Evolutionary conservation across 129 eudicot genomes (phyloP), one percentile per base, ranked within the genome.

Genomic region (Calendula officinalis): DNA sequence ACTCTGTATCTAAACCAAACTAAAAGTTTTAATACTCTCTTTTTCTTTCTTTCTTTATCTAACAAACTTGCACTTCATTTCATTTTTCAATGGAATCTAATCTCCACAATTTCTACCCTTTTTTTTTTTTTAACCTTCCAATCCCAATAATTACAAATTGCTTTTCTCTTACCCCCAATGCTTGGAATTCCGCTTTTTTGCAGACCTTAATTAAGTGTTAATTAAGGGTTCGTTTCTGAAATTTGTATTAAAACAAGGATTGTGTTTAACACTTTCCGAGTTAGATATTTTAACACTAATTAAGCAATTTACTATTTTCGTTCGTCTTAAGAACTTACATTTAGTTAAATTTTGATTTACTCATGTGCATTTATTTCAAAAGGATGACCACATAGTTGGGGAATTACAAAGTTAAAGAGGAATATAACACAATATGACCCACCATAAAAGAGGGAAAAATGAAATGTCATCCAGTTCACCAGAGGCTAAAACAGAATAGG

Each of bases 1-100:
- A 77, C 64, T 44, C 69, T 53, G 75, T 78, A 6, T 77, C 81
- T 82, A 71, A 80, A 77, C 78, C 78, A 88, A 84, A 82, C 81
- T 45, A 80, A 81, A 88, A 84, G 96, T 63, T 38, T 73, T 53
- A 61, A 55, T 65, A 62, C 84, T 60, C 71, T 22, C 30, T 22
- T 22, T 73, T 78, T 77, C 77, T 49, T 74, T 72, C 72, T 77
- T 76, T 72, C 71, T 78, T 80, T 82, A 76, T 60, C 73, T 73
- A 73, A 72, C 62, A 70, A 62, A 80, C 79, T 84, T 64, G 76
- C 76, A 71, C 66, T 66, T 82, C 82, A 75, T 69, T 67, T 80
- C 82, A 75, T 69, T 77, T 80, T 77, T 77, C 82, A 72, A 72
- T 68, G 82, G 91, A 87, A 84, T 82, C 86, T 77, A 83, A 84